Base-by-base conservation (phyloP, 768 basidiomycete genomes). In the Kwoniella sp. region DNA sequence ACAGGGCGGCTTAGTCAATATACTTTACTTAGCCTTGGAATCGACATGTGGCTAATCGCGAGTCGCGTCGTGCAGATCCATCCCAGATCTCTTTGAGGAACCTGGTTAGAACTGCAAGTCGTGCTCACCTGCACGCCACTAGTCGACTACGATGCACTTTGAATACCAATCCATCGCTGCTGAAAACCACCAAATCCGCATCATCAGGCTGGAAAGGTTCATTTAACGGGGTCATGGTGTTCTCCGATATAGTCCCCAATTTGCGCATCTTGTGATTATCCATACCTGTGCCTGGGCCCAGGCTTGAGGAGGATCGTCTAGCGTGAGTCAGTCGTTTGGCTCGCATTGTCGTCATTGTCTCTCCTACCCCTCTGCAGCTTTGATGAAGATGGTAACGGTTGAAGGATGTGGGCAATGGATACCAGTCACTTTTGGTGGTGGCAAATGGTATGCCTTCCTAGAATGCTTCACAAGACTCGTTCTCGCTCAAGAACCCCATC, bases 41-140 rank as follows among this genome's bases (percentile, higher is more conserved):
- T n/a, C n/a, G n/a, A n/a, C n/a, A n/a, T n/a, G n/a, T n/a, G n/a
- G n/a, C n/a, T n/a, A n/a, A n/a, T n/a, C n/a, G n/a, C n/a, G n/a
- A n/a, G n/a, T n/a, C n/a, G n/a, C n/a, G n/a, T n/a, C n/a, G n/a
- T n/a, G n/a, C n/a, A n/a, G n/a, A n/a, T n/a, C n/a, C n/a, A n/a
- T n/a, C n/a, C n/a, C n/a, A n/a, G n/a, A n/a, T n/a, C n/a, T n/a
- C n/a, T n/a, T n/a, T n/a, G n/a, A n/a, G n/a, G n/a, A n/a, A n/a
- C n/a, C n/a, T n/a, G n/a, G n/a, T n/a, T n/a, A n/a, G n/a, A n/a
- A n/a, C n/a, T n/a, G n/a, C n/a, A n/a, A n/a, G n/a, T n/a, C n/a
- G n/a, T n/a, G n/a, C 62, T 58, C 44, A 64, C 62, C 62, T 64
- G 24, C 52, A 54, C 25, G n/a, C 21, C n/a, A 7, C 25, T 7